Conservation (phyloP, 331 rosid genomes). For the Spiraea crenata region DNA sequence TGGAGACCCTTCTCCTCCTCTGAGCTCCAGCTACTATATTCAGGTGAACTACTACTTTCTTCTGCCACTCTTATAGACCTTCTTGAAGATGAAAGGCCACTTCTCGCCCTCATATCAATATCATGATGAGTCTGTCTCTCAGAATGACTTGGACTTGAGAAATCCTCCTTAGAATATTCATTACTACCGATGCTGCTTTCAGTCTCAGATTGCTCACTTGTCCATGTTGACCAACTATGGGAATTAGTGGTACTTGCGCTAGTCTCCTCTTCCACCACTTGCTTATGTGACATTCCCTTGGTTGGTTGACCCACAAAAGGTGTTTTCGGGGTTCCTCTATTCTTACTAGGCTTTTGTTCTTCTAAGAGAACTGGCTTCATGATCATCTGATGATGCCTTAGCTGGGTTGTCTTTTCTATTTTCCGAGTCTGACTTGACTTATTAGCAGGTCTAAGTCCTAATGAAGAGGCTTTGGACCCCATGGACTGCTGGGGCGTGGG, state of each 20-base stretch:
- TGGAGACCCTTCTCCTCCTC: background rate
- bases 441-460: conserved; percentile 1
- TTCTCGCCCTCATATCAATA: background rate
- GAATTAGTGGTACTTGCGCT: conserved; percentile 16
- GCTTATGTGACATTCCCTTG: conserved; percentile 12
- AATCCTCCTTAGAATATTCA: background rate
- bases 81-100: background rate
- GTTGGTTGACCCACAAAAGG: conserved; percentile 11
- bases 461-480: background rate
- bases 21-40: background rate
- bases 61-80: background rate
- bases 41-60: background rate
- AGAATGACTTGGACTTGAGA: background rate
- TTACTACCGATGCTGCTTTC: background rate
- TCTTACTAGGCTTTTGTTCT: conserved; percentile 33
- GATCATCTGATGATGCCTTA: conserved; percentile 20
- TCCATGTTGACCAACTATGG: conserved; percentile 21
- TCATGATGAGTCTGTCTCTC: background rate
- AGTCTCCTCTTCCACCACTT: conserved; percentile 9
- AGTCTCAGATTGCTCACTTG: conserved; percentile 5
- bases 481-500: conserved; percentile 12
- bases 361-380: conserved; percentile 39
- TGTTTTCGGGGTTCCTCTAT: conserved; percentile 18
- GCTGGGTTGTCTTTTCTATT: conserved; percentile 14
- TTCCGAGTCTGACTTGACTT: background rate